These are phyloP conservation scores for Euclidium syriacum DNA, from an alignment of 345 rosid genomes.

Conservation along the genomic window DNA sequence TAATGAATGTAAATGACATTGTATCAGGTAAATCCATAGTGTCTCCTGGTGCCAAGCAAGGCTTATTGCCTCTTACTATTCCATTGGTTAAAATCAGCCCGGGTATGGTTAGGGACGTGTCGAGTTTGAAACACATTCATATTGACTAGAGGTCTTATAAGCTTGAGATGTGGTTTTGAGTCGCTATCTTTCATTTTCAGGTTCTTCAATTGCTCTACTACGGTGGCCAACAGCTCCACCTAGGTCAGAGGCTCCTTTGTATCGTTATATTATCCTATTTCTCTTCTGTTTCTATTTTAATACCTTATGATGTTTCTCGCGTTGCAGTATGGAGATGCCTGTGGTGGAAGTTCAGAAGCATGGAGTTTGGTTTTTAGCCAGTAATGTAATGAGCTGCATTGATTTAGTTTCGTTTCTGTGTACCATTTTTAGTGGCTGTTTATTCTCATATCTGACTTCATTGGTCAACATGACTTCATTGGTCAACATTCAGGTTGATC, in stretches of 20 bases:
- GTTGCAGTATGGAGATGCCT: constrained; percentile 81
- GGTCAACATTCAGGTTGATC: constrained; percentile 57
- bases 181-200: constrained; percentile 28
- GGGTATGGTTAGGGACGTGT: constrained; percentile 33
- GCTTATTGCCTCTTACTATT: constrained; percentile 66
- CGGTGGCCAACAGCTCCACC: constrained; percentile 89
- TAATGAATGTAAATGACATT: not conserved
- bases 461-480: not conserved
- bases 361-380: constrained; percentile 83
- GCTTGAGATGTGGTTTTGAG: not conserved
- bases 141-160: not conserved
- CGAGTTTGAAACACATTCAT: not conserved
- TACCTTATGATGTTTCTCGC: constrained; percentile 13
- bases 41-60: constrained; percentile 75
- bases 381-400: constrained; percentile 44
- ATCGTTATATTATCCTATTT: not conserved
- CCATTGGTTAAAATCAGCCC: constrained; percentile 52
- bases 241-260: constrained; percentile 39
- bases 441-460: not conserved
- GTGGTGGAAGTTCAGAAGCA: constrained; percentile 69
- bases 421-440: not conserved
- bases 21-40: constrained; percentile 55
- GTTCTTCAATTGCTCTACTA: constrained; percentile 61
- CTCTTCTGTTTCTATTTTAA: not conserved
- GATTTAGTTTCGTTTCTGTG: not conserved